Conservation (phyloP, 225 moss, liverwort and hornwort species). For the Bryum argenteum region DNA sequence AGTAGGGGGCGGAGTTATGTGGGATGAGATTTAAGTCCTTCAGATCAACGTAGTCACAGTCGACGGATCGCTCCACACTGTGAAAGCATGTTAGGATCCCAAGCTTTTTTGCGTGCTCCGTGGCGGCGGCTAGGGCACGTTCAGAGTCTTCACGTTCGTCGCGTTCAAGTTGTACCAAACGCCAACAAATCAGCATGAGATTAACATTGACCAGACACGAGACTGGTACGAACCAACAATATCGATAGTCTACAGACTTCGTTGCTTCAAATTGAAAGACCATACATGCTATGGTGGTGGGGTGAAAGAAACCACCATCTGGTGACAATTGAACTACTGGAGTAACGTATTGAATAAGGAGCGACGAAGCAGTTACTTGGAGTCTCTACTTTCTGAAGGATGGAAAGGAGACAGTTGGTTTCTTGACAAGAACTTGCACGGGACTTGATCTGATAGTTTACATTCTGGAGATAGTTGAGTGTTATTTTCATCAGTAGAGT, state of each 20-base stretch:
- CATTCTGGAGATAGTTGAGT: background rate
- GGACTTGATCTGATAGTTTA: background rate
- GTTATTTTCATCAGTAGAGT: background rate
- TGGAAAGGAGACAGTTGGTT: conserved; percentile 5
- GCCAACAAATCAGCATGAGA: no score
- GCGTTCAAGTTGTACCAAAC: conserved; percentile 27
- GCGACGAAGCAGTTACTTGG: background rate
- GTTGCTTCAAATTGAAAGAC: no score
- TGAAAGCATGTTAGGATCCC: background rate
- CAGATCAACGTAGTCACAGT: conserved; percentile 31
- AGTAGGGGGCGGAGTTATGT: conserved; percentile 15
- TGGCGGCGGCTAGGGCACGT: conserved; percentile 30
- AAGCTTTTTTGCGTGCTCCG: conserved; percentile 30
- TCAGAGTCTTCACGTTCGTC: conserved; percentile 28
- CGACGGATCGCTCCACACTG: background rate
- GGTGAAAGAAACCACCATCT: background rate
- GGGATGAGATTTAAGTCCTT: conserved; percentile 25
- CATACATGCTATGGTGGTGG: background rate
- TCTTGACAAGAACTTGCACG: background rate
- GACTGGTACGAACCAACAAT: no score
- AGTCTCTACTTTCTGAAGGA: background rate
- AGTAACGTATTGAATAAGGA: background rate
- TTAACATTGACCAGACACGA: no score
- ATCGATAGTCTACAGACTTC: no score
- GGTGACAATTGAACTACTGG: background rate